phyloP scores from a whole-genome alignment of 2,329 filamentous ascomycete genomes.

The Aspergillus sp. region DNA sequence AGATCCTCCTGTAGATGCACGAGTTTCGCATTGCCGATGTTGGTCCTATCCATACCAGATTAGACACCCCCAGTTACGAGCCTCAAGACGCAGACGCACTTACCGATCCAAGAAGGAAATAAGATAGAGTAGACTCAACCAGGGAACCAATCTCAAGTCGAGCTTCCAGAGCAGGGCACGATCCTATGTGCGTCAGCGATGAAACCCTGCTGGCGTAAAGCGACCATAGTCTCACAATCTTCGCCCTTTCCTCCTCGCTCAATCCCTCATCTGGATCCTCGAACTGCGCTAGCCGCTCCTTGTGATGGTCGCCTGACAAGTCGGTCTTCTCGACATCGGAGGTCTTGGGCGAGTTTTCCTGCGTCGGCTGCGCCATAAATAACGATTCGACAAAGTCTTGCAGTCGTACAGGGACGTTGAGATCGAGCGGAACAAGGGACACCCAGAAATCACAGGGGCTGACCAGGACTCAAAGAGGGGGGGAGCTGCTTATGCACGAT shows the following conservation, averaged over 20 bases:
- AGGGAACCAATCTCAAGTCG: conserved; percentile 47
- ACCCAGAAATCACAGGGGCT: not conserved
- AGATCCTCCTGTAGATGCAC: conserved; percentile 61
- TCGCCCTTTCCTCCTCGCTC: conserved; percentile 61
- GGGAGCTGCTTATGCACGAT: not conserved
- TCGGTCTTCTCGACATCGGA: conserved; percentile 23
- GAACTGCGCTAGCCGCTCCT: conserved; percentile 19
- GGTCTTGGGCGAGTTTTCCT: conserved; percentile 11
- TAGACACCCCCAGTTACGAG: not conserved
- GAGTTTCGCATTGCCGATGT: conserved; percentile 71
- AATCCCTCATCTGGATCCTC: conserved; percentile 64
- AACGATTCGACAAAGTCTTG: not conserved
- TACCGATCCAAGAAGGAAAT: conserved; percentile 43
- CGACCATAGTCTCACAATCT: conserved; percentile 51
- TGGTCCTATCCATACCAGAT: conserved; percentile 50
- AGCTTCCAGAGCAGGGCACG: conserved; percentile 46
- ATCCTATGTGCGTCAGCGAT: conserved; percentile 32
- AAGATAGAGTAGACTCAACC: conserved; percentile 48
- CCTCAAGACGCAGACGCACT: not conserved
- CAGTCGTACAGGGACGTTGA: not conserved
- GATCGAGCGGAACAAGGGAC: not conserved
- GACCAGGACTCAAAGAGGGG: not conserved
- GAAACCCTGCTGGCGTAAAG: not conserved
- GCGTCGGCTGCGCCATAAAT: conserved; percentile 15
- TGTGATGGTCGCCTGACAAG: conserved; percentile 1